These are phyloP conservation scores for Luffa acutangula DNA, from an alignment of 306 rosid genomes.

Conservation along the genomic window DNA sequence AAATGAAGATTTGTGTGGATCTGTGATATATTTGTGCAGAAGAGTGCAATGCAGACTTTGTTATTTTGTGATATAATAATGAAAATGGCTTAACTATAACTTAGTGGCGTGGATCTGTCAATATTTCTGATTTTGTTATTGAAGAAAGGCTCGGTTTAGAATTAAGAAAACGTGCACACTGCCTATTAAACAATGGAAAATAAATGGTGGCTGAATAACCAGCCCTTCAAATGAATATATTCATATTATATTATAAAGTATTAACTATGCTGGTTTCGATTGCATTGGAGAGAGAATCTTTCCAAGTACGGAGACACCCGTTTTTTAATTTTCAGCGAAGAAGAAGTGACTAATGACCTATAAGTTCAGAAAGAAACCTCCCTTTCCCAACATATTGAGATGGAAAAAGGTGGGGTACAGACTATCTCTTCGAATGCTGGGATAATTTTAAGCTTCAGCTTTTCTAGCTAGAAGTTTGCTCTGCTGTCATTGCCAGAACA, in stretches of 20 bases:
- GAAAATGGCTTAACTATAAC: neutral
- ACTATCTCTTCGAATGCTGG: constrained; percentile 5
- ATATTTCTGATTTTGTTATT: neutral
- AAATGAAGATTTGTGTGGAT: neutral
- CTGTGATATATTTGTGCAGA: neutral
- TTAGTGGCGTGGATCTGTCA: neutral
- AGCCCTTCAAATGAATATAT: neutral
- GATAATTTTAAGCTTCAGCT: constrained; percentile 17
- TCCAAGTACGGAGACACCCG: too few relatives aligned
- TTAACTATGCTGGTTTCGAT: neutral
- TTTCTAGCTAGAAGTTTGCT: constrained; percentile 23
- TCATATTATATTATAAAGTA: neutral
- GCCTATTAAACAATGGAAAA: neutral
- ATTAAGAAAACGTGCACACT: neutral
- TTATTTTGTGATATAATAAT: neutral
- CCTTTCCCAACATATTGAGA: neutral
- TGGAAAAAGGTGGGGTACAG: neutral
- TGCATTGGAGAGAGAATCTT: neutral
- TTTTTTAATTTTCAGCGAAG: neutral
- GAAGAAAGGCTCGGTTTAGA: neutral
- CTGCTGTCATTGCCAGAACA: constrained; percentile 25
- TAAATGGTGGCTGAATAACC: neutral
- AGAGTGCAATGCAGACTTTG: neutral
- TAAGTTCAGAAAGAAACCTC: neutral
- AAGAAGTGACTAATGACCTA: neutral